A percentile compares a stretch with the other conserved stretches of the same genome.
Evolutionary conservation across 768 basidiomycete genomes (phyloP).

Genomic region (Rhodotorula kratochvilovae): DNA sequence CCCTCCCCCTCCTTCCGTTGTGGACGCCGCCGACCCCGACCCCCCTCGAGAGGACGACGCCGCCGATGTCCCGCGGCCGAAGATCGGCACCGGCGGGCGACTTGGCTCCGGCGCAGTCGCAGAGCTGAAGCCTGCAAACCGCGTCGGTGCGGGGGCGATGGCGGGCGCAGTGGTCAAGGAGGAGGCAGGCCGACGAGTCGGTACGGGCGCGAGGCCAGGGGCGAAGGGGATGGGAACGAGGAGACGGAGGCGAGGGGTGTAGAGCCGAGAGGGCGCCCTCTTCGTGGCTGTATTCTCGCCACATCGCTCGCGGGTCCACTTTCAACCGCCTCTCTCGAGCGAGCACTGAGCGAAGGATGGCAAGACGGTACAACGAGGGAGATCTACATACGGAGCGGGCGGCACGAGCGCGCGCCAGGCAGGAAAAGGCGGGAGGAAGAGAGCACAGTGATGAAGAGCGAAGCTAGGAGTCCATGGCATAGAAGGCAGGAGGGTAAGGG

Average conservation of each 20-base stretch:
- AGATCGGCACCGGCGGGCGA: conserved; percentile 28
- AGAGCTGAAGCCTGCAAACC: not conserved
- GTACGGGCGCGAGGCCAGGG: conserved; percentile 27
- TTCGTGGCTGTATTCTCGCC: too few species aligned
- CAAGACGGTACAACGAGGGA: too few species aligned
- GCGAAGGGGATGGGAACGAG: conserved; percentile 25
- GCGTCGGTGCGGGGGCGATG: conserved; percentile 4
- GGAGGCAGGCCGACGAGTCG: conserved; percentile 28
- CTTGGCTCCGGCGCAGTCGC: not conserved
- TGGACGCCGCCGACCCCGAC: not conserved
- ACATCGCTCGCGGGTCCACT: too few species aligned
- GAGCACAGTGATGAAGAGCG: not conserved
- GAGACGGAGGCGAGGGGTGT: not conserved
- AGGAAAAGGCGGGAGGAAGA: not conserved
- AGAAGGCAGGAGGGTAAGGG: too few species aligned
- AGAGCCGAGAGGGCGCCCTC: not conserved
- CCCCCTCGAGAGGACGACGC: not conserved
- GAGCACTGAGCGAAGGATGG: too few species aligned
- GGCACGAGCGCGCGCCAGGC: too few species aligned
- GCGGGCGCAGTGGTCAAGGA: conserved; percentile 15
- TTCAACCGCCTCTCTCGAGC: too few species aligned
- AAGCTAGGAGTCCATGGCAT: not conserved
- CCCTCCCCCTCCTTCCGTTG: not conserved
- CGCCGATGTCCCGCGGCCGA: not conserved
- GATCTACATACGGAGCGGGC: too few species aligned